These are phyloP conservation scores for Brettanomyces custersianus DNA, from an alignment of 805 yeast genomes.

Conservation along the genomic window DNA sequence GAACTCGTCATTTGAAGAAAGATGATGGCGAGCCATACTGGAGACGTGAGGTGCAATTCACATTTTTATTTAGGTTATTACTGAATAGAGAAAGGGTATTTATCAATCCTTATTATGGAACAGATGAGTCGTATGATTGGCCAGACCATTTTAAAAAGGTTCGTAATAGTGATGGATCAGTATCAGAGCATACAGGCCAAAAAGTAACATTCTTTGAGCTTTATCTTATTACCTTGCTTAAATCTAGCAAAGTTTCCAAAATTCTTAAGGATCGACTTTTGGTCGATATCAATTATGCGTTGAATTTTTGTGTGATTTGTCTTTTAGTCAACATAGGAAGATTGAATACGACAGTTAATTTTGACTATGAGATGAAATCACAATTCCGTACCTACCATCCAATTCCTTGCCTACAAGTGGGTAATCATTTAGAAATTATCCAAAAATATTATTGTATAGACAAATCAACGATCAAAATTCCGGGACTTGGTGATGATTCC, in stretches of 20 bases:
- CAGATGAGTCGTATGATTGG: slow-evolving; percentile 29
- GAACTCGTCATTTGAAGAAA: slow-evolving; percentile 63
- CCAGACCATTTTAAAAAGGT: slow-evolving; percentile 22
- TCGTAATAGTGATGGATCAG: slow-evolving; percentile 17
- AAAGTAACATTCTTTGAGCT: slow-evolving; percentile 73
- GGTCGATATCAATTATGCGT: slow-evolving; percentile 35
- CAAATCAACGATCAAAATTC: slow-evolving; percentile 8
- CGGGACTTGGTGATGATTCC: neutral
- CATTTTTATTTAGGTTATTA: slow-evolving; percentile 59
- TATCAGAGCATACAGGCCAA: slow-evolving; percentile 24
- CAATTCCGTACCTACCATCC: slow-evolving; percentile 89
- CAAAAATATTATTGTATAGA: slow-evolving; percentile 18
- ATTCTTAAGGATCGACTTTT: slow-evolving; percentile 74
- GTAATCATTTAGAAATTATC: slow-evolving; percentile 31
- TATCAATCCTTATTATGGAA: slow-evolving; percentile 44
- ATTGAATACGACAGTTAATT: slow-evolving; percentile 89
- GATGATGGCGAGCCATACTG: slow-evolving; percentile 89
- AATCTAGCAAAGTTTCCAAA: slow-evolving; percentile 75
- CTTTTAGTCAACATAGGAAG: slow-evolving; percentile 85
- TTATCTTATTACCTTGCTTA: slow-evolving; percentile 73
- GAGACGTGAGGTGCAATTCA: slow-evolving; percentile 81
- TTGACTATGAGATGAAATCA: slow-evolving; percentile 92
- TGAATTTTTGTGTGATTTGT: slow-evolving; percentile 36
- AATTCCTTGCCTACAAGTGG: slow-evolving; percentile 79
- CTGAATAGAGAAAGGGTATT: slow-evolving; percentile 58